Percentiles rank a stretch among this genome's conserved stretches.
phyloP scores from a whole-genome alignment of 495 filamentous ascomycete genomes.

The Penicillium ochrochloron region DNA sequence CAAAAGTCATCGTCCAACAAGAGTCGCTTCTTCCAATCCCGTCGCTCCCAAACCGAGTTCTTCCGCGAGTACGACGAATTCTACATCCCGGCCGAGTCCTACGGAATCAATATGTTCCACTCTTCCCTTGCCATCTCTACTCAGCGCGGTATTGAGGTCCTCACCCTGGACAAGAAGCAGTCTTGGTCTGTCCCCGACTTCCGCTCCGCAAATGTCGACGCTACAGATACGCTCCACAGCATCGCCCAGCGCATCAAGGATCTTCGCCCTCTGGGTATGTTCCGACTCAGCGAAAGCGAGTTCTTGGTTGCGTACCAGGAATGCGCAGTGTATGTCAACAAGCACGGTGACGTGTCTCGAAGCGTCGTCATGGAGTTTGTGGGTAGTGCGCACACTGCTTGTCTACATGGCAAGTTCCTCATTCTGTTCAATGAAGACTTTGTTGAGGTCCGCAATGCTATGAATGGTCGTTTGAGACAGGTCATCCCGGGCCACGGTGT shows the following conservation, averaged over 20 bases:
- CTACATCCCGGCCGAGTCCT: conserved; percentile 97
- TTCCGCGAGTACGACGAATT: conserved; percentile 99
- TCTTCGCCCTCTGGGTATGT: conserved; percentile 91
- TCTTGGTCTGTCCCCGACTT: conserved; percentile 89
- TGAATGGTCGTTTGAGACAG: conserved; percentile 91
- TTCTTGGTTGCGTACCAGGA: conserved; percentile 94
- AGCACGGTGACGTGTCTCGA: conserved; percentile 92
- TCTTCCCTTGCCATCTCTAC: conserved; percentile 89
- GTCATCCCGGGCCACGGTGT: conserved; percentile 92
- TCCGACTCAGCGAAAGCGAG: conserved; percentile 88
- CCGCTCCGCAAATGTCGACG: conserved; percentile 50
- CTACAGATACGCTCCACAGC: conserved; percentile 69
- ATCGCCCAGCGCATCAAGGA: conserved; percentile 81
- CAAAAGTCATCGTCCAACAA: conserved; percentile 68
- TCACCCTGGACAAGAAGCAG: conserved; percentile 95
- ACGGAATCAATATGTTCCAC: conserved; percentile 94
- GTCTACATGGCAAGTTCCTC: conserved; percentile 74
- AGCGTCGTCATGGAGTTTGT: conserved; percentile 97
- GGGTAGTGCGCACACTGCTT: conserved; percentile 83
- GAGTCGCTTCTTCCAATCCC: conserved; percentile 66
- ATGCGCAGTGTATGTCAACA: conserved; percentile 96
- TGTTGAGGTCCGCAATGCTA: conserved; percentile 94
- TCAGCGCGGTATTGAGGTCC: conserved; percentile 89
- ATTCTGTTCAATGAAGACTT: conserved; percentile 90
- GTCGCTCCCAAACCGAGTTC: conserved; percentile 81